Base-by-base conservation (phyloP, 2,329 filamentous ascomycete species). In the Scolecobasidium constrictum region DNA sequence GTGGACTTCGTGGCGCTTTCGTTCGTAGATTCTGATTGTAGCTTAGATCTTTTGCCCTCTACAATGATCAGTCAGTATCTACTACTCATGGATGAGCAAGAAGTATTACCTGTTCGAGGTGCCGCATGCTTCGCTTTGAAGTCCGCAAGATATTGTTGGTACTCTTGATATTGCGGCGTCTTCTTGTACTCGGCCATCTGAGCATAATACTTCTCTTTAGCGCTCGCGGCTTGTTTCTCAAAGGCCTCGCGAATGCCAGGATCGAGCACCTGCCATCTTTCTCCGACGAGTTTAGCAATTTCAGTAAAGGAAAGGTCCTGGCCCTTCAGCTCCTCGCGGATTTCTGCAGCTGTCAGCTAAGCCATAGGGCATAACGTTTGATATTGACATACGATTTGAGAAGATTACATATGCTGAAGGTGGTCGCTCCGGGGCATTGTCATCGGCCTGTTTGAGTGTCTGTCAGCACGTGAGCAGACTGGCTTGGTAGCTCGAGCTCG, bases 371-470 rank as follows among this genome's bases (percentile, higher is more conserved):
- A 19, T 12, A 18, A 13, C 7, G 11, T 11, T 7, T 21, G 21
- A 5, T 26, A 40, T 6, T 35, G 22, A 69, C 80, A 66, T 61
- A 85, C 81, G 84, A 53, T 90, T 90, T 1, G 85, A 88, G 55
- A 92, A 92, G 13, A 90, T 73, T 11, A 90, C 85, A 62, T 90
- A 90, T 39, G 84, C 85, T 4, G 84, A 90, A 0, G 83, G 82
- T 1, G 85, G 83, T 18, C 84, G 71, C 54, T 88, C 83, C 2
- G 85, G 85, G 1, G 84, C 84, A 63, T 85, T 78, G 46, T 86
- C 81, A 51, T 92, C 85, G 3, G 40, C 15, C 16, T 19, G 15
- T 13, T 20, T 22, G 35, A 20, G 26, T 9, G 26, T 31, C 26
- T 31, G n/a, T 39, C 21, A 44, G 19, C 31, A 4, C 16, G 18